Percentiles rank a stretch among this genome's conserved stretches.
Conservation (phyloP, 441 rosid genomes). For the Corymbia calophylla region DNA sequence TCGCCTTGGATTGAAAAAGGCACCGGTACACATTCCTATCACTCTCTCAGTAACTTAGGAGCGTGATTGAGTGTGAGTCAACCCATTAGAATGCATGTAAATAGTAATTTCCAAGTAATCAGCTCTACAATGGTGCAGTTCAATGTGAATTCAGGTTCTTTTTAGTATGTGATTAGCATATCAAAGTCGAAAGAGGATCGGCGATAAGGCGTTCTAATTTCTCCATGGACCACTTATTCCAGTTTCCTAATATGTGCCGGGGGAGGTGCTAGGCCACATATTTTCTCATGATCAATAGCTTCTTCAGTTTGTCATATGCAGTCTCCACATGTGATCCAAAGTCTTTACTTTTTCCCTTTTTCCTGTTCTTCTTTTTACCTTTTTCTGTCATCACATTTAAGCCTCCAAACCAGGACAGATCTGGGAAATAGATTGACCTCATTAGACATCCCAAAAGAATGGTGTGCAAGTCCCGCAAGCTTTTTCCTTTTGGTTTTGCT, state of each 20-base stretch:
- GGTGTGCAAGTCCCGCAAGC: background rate
- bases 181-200: too few relatives aligned
- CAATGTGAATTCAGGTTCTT: too few relatives aligned
- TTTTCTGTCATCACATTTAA: background rate
- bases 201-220: too few relatives aligned
- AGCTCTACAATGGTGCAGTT: background rate
- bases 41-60: background rate
- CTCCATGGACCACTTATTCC: too few relatives aligned
- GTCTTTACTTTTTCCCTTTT: too few relatives aligned
- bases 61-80: background rate
- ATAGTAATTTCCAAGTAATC: background rate
- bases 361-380: too few relatives aligned
- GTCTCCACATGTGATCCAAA: too few relatives aligned
- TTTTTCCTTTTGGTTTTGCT: background rate
- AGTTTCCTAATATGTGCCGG: too few relatives aligned
- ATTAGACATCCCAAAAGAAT: background rate
- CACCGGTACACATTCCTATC: conserved; percentile 23
- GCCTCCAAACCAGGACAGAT: background rate
- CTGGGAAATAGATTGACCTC: background rate
- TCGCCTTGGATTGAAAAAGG: conserved; percentile 85
- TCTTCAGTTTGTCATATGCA: too few relatives aligned
- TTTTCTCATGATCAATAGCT: too few relatives aligned
- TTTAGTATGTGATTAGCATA: too few relatives aligned
- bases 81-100: background rate
- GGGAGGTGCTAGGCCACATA: too few relatives aligned